Evolutionary conservation across 148 eudicot genomes (phyloP).

Genomic region (Tetragonia tetragonoides): DNA sequence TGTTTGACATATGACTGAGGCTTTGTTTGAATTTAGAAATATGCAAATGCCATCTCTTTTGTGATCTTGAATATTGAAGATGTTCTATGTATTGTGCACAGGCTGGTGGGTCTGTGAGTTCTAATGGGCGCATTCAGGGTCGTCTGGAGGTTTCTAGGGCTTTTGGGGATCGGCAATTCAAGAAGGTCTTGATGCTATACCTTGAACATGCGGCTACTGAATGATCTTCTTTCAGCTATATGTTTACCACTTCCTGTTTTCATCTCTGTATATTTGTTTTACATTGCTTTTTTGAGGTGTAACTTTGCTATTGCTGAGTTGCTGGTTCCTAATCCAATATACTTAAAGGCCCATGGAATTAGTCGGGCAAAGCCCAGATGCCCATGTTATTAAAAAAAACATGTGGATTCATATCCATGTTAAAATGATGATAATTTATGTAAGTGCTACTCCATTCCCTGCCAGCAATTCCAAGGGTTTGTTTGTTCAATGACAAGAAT

Average conservation of each 20-base stretch:
- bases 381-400: no score
- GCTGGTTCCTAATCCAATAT: background rate
- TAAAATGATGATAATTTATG: no score
- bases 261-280: background rate
- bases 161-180: conserved; percentile 86
- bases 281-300: background rate
- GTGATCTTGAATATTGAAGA: background rate
- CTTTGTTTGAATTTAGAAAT: background rate
- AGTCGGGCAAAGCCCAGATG: no score
- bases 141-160: conserved; percentile 93
- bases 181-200: conserved; percentile 50
- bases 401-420: no score
- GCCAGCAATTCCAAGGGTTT: no score
- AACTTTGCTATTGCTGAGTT: background rate
- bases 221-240: background rate
- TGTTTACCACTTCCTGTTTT: background rate
- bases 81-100: conserved; percentile 20
- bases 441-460: no score
- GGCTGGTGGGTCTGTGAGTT: conserved; percentile 86
- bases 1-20: background rate
- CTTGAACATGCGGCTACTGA: background rate
- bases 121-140: conserved; percentile 83
- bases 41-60: background rate
- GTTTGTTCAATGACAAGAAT: no score
- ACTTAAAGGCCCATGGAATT: no score